Evolutionary conservation across 768 basidiomycete genomes (phyloP).

Genomic region (Mycena leptocephala): DNA sequence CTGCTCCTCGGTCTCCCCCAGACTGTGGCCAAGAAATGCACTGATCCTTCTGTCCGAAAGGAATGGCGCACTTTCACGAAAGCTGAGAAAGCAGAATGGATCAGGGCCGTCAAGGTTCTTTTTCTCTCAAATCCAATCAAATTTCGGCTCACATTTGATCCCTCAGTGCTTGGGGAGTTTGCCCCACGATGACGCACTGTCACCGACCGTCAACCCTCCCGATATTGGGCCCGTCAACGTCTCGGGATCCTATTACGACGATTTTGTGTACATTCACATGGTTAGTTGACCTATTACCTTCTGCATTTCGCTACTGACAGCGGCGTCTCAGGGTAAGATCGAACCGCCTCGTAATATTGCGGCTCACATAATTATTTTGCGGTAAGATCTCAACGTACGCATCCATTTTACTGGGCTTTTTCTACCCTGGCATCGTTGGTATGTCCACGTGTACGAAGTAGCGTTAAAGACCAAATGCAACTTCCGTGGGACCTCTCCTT

Average conservation of each 20-base stretch:
- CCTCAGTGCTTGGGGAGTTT: constrained; percentile 37
- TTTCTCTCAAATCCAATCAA: not conserved
- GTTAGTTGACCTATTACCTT: not conserved
- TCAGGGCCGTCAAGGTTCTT: constrained; percentile 33
- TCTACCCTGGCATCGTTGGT: constrained; percentile 35
- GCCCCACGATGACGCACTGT: constrained; percentile 32
- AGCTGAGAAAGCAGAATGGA: constrained; percentile 34
- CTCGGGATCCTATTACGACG: constrained; percentile 40
- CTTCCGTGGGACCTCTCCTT: constrained; percentile 24
- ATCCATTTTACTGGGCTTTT: constrained; percentile 35
- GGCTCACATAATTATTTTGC: too few relatives aligned
- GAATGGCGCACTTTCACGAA: constrained; percentile 39
- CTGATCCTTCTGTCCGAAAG: constrained; percentile 34
- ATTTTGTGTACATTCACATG: constrained; percentile 28
- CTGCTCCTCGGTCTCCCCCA: not conserved
- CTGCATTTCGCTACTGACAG: too few relatives aligned
- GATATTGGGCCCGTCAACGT: constrained; percentile 36
- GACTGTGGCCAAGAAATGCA: constrained; percentile 10
- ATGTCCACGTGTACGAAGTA: constrained; percentile 21
- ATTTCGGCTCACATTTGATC: not conserved
- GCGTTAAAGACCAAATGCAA: constrained; percentile 26
- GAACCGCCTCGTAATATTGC: too few relatives aligned
- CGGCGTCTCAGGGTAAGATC: too few relatives aligned
- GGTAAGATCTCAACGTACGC: too few relatives aligned
- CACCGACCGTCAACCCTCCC: constrained; percentile 22